These are phyloP conservation scores for Nakataea oryzae DNA, from an alignment of 2,329 filamentous ascomycete genomes.

Conservation along the genomic window DNA sequence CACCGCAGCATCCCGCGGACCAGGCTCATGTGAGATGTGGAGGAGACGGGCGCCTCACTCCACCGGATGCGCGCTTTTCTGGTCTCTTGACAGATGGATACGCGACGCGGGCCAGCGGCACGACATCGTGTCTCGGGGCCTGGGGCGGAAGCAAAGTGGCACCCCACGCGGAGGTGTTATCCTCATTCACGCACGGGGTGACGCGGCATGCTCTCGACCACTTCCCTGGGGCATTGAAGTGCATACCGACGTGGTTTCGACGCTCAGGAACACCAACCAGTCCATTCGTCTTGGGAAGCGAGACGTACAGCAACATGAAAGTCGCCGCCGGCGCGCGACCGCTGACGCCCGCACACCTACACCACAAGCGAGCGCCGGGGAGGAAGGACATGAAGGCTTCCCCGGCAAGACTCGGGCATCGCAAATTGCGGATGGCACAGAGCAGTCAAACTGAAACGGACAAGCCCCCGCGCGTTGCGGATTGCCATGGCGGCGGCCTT, in stretches of 20 bases:
- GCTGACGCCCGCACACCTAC: too few relatives aligned
- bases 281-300: too few relatives aligned
- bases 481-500: background rate
- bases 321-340: background rate
- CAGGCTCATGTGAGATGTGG: too few relatives aligned
- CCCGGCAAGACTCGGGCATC: too few relatives aligned
- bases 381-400: too few relatives aligned
- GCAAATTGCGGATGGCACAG: background rate
- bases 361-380: too few relatives aligned
- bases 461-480: background rate
- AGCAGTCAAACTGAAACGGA: background rate
- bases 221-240: too few relatives aligned
- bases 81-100: background rate
- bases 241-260: background rate
- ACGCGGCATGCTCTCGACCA: too few relatives aligned
- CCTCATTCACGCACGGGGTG: too few relatives aligned
- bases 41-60: background rate
- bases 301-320: too few relatives aligned
- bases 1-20: background rate
- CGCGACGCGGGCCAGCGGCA: background rate
- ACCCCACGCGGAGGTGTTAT: too few relatives aligned
- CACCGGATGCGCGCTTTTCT: background rate
- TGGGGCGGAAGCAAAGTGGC: background rate
- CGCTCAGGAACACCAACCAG: too few relatives aligned
- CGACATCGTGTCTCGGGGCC: background rate